Base-by-base conservation (phyloP, 192 early-diverging fungal genomes). In the Backusella tarrabulga region DNA sequence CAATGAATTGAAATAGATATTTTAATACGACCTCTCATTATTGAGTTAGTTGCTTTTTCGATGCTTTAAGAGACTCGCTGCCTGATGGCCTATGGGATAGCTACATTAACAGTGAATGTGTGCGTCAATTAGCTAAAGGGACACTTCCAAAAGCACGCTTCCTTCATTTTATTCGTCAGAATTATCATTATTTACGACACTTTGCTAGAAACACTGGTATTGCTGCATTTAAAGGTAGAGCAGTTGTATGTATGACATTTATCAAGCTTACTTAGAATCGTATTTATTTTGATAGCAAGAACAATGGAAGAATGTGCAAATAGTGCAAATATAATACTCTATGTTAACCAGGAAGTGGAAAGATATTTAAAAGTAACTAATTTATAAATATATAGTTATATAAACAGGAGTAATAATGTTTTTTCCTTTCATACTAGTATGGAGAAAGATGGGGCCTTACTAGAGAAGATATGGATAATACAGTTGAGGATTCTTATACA, bases 131-230 rank as follows among this genome's bases (percentile, higher is more conserved):
- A 17, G 93, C 85, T 1, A 89, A 93, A 70, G 95, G 93, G 21
- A 91, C 92, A 3, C 81, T 97, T 66, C 85, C 87, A 32, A 76
- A 75, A 15, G 85, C 89, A 38, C 87, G 75, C 41, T 97, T 97
- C 80, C 83, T 89, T 21, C 87, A 94, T 80, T 97, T 90, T 72
- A 89, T 97, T 40, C 88, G 90, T 67, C 95, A 97, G 76, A 94
- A 97, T 81, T 95, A 95, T 72, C 79, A 93, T 42, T 95, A 91
- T 81, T 75, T 95, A 72, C 86, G 87, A 52, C 91, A 93, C 52
- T 96, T 93, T 84, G 95, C 95, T 0, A 86, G 94, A 7, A 88
- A 86, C 7, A 87, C 91, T 38, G 91, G 92, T 21, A 79, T 96
- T 44, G 93, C 92, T 12, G 92, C 90, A 4, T 95, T 88, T 83